phyloP scores from a whole-genome alignment of 208 protist genomes.

The Leishmania aethiopica region DNA sequence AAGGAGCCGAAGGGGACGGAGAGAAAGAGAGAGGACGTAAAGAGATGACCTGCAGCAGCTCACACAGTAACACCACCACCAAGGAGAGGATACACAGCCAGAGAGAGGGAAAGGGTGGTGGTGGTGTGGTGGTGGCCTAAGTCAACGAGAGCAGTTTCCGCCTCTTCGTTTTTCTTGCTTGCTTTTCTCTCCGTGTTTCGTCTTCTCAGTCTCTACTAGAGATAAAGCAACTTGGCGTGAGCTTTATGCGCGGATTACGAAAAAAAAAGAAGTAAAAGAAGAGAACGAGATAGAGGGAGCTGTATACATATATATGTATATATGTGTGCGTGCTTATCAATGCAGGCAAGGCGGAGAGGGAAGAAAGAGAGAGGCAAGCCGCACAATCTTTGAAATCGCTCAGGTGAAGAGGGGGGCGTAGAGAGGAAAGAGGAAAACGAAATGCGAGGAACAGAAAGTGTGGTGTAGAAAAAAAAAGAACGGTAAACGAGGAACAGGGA shows the following conservation, averaged over 20 bases:
- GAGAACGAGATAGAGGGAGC: neutral
- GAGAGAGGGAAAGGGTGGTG: neutral
- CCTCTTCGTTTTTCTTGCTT: neutral
- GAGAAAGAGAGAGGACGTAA: neutral
- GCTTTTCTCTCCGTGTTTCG: neutral
- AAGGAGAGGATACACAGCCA: neutral
- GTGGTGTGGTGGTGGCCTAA: too few species aligned
- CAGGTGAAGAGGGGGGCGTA: slow-evolving; percentile 4
- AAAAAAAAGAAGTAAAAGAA: neutral
- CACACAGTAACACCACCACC: neutral
- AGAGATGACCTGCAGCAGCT: neutral
- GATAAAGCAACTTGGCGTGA: neutral
- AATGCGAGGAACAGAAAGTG: neutral
- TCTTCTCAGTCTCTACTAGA: neutral
- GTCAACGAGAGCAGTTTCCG: neutral
- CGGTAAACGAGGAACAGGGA: neutral
- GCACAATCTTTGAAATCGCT: neutral
- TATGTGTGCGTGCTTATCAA: neutral
- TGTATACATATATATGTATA: neutral
- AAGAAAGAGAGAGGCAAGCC: neutral
- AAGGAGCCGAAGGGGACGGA: neutral
- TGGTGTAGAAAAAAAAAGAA: neutral
- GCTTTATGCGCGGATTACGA: neutral
- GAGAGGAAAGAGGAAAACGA: neutral
- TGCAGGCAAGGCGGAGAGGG: neutral